phyloP scores from a whole-genome alignment of 2,329 filamentous ascomycete species.

The Thielaviopsis euricoi region DNA sequence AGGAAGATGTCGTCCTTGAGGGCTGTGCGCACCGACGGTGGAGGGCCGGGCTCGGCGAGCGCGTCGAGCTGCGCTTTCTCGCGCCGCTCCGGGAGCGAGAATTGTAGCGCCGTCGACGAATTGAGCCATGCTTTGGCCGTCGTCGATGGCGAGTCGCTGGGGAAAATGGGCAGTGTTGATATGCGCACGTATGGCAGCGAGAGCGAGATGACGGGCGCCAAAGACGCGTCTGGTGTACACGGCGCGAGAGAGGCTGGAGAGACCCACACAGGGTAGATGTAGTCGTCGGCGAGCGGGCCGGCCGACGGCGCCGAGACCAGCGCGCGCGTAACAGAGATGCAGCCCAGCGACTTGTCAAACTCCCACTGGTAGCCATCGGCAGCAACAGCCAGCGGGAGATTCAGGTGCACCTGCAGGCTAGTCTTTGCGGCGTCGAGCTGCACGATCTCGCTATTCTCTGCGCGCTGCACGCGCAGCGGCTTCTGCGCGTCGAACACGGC shows the following conservation, averaged over 20 bases:
- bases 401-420: not conserved
- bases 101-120: not conserved
- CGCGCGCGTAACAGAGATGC: not conserved
- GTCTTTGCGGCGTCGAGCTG: not conserved
- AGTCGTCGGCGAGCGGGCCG: not conserved
- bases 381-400: not conserved
- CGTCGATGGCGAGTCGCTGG: not conserved
- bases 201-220: not conserved
- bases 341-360: not conserved
- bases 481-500: not conserved
- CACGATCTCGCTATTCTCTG: not conserved
- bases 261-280: not conserved
- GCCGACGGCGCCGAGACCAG: not conserved
- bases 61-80: not conserved
- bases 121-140: conserved; percentile 3
- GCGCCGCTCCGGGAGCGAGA: not conserved
- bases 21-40: not conserved
- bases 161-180: not conserved
- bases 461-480: not conserved
- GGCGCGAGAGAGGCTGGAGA: not conserved
- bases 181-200: not conserved
- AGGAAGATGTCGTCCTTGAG: conserved; percentile 20
- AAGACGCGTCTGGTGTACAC: too few species aligned
- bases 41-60: not conserved
- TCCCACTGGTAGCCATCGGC: not conserved